Evolutionary conservation across 2,329 filamentous ascomycete species (phyloP), one percentile per base, ranked within the genome.

Genomic region (Ascosphaera apis): DNA sequence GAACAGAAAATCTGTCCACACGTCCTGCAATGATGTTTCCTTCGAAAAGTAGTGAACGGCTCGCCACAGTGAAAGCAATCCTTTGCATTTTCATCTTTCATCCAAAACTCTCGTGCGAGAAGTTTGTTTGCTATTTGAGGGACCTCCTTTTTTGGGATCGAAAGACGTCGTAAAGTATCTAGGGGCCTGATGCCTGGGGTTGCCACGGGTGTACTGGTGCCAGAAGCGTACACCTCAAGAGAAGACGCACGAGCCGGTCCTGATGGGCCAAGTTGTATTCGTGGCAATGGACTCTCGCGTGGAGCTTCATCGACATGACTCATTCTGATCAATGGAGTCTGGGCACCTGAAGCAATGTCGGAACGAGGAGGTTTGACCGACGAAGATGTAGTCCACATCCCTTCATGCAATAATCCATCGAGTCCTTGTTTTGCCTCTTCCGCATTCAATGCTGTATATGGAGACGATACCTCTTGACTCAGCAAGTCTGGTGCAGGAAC

Each of bases 1-100:
- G 81, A 80, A 53, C 95, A 88, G 49, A 98, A 98, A 32, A 98
- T 98, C 49, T 91, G 91, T n/a, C 88, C 88, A 51, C 88, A 98
- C 0, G 69, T 69, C 41, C 91, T 74, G 53, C 88, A 98, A 54
- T 98, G 88, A 53, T 98, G 88, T 51, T 98, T 98, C 43, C 88
- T 72, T 40, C 88, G 71, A 51, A 95, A 95, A 1, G 86, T 88
- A 0, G 82, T 83, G 49, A 98, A 98, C 2, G 79, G 69, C 39
- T 81, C 77, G 32, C 81, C 81, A 48, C 88, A 98, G 32, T 81
- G 70, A 51, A 93, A 98, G 49, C 88, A 98, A 47, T 93, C 86
- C 51, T 91, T 95, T 40, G 86, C 91, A 42, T 91, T 93, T 49
- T 95, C 88, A 51, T 98, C 88, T 40, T 83, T 80, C 88, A 98